phyloP scores from a whole-genome alignment of 371 early-diverging fungal genomes.

The Lichtheimia hyalospora region DNA sequence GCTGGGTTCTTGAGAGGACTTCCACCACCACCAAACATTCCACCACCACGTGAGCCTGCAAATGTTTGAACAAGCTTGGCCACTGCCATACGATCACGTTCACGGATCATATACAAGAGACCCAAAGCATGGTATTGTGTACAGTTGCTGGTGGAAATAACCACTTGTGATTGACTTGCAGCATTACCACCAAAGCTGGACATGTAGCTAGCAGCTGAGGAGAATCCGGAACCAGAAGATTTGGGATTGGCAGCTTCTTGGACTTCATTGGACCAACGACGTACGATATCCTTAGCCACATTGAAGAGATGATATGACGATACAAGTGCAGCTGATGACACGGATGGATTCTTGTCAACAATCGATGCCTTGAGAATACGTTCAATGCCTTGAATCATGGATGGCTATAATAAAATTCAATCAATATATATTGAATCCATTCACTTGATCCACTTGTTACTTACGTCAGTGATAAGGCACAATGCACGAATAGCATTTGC shows the following conservation, averaged over 20 bases:
- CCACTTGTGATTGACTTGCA: conserved; percentile 41
- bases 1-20: conserved; percentile 77
- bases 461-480: conserved; percentile 93
- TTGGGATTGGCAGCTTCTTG: conserved; percentile 86
- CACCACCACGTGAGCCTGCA: conserved; percentile 55
- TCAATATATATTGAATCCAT: neutral
- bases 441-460: conserved; percentile 8
- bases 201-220: conserved; percentile 59
- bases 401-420: conserved; percentile 51
- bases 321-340: conserved; percentile 92
- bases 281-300: conserved; percentile 81
- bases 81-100: conserved; percentile 97
- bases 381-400: conserved; percentile 95
- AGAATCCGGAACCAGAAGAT: conserved; percentile 49
- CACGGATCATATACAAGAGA: conserved; percentile 89
- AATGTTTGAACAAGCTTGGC: conserved; percentile 93
- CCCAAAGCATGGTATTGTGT: conserved; percentile 98
- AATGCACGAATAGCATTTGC: conserved; percentile 96
- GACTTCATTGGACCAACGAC: conserved; percentile 89
- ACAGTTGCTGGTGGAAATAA: conserved; percentile 69
- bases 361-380: conserved; percentile 96
- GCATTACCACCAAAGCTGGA: conserved; percentile 48
- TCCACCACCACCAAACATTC: conserved; percentile 51
- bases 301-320: conserved; percentile 87
- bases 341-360: conserved; percentile 91